Conservation (phyloP, 2,329 filamentous ascomycete species). For the Cladosporium phlei region DNA sequence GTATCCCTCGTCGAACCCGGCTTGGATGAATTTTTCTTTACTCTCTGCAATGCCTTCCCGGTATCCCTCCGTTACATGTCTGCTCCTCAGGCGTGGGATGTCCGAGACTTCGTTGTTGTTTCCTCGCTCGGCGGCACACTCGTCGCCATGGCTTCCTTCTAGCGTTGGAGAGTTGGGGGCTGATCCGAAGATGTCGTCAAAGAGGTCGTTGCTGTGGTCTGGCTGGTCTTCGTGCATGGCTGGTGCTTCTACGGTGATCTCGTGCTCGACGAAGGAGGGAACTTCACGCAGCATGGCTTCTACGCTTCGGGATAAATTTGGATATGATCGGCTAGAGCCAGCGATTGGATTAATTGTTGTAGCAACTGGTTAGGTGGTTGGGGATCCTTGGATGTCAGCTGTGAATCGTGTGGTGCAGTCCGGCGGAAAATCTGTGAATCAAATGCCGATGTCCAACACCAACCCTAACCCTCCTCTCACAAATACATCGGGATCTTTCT, state of each 20-base stretch:
- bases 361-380: no score
- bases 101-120: constrained; percentile 57
- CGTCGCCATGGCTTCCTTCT: not conserved
- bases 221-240: not conserved
- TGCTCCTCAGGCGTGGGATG: constrained; percentile 66
- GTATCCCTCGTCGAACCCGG: constrained; percentile 89
- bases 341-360: no score
- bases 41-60: constrained; percentile 76
- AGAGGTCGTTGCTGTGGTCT: constrained; percentile 22
- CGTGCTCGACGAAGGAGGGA: constrained; percentile 14
- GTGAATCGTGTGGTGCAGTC: no score
- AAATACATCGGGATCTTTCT: no score
- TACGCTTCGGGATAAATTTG: no score
- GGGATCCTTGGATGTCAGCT: no score
- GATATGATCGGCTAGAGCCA: no score
- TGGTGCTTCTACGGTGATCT: constrained; percentile 2
- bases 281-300: constrained; percentile 28
- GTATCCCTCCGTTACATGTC: constrained; percentile 82
- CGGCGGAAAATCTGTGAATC: no score
- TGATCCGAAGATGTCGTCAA: constrained; percentile 47
- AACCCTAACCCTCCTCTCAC: no score
- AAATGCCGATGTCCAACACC: no score
- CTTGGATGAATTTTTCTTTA: constrained; percentile 73
- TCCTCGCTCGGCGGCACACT: not conserved
- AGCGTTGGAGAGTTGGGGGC: constrained; percentile 35